Conservation (phyloP, 805 yeast genomes). For the Alloascoidea africana region DNA sequence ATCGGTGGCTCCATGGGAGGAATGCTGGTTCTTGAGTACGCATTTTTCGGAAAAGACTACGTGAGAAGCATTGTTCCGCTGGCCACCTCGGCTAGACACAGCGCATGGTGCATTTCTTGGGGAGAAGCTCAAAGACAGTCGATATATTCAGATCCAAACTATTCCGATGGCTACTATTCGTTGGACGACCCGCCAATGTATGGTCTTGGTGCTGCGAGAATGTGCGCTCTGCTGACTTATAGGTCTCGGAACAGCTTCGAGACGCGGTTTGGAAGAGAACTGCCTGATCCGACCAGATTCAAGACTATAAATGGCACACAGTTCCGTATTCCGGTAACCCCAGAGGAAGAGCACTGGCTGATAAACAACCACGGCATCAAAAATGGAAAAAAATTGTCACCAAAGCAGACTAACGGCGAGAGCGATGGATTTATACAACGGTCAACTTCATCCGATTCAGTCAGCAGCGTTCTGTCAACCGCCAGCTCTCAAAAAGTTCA, state of each 20-base stretch:
- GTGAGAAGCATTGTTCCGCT: constrained; percentile 65
- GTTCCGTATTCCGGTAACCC: constrained; percentile 19
- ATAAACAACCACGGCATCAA: constrained; percentile 78
- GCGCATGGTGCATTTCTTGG: constrained; percentile 99
- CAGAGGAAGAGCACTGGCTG: constrained; percentile 63
- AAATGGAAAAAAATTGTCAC: constrained; percentile 13
- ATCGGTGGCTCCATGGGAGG: constrained; percentile 99
- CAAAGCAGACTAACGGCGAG: constrained; percentile 2
- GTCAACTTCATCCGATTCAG: not conserved
- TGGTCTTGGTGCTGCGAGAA: constrained; percentile 92
- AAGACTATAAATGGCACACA: constrained; percentile 18
- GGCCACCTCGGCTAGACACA: constrained; percentile 88
- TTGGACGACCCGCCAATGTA: constrained; percentile 65
- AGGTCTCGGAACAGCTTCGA: constrained; percentile 89
- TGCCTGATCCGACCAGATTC: constrained; percentile 32
- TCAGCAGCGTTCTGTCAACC: not conserved
- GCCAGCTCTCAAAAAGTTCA: constrained; percentile 13
- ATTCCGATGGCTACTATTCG: constrained; percentile 77
- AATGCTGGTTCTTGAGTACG: constrained; percentile 85
- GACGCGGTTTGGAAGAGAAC: constrained; percentile 74
- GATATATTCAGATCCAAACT: constrained; percentile 89
- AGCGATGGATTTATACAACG: too few relatives aligned
- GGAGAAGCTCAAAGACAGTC: constrained; percentile 96
- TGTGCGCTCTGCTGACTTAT: constrained; percentile 90
- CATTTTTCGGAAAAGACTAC: constrained; percentile 50